Base-by-base conservation (phyloP, 495 filamentous ascomycete genomes). In the Aspergillus taichungensis region DNA sequence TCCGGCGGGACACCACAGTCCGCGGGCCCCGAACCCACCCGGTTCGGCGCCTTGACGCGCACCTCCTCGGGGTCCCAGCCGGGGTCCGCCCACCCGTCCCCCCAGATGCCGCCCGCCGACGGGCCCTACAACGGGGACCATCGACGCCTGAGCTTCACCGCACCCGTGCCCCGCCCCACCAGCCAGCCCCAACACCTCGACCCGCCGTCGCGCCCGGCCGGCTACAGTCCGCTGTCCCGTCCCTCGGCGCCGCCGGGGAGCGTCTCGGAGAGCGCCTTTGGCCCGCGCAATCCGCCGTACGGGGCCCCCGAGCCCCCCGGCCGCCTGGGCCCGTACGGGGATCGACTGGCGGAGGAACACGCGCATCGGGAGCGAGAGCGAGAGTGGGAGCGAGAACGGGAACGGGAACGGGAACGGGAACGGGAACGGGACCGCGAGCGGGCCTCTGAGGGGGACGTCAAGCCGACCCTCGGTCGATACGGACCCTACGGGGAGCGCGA, bases 141-240 rank as follows among this genome's bases (percentile, higher is more conserved):
- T 43, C 66, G 66, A 6, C 18, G 18, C 18, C 53, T 61, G 52
- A 73, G 69, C 43, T 57, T 69, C 30, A 67, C 56, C 44, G 66
- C 63, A 29, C 57, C 64, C 3, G 67, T 64, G 28, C 56, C 67
- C 27, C 62, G 69, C 14, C 63, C 69, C 8, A 73, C 49, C 34
- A 73, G 69, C 36, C 69, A 73, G 33, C 67, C 69, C 10, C 67
- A 64, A 11, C 66, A 71, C 32, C 56, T 63, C 10, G 69, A 73
- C 13, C 37, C 57, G 12, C 42, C 60, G 0, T 41, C 59, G 27
- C 64, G 66, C 1, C 47, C 60, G 3, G 49, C 64, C 0, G 62
- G 59, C 1, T 71, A 69, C 42, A 70, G 67, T 33, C 67, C 69
- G 3, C 54, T 66, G n/a, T 60, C 64, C 1, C 62, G 64, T 13